Evolutionary conservation across 2,329 filamentous ascomycete genomes (phyloP).

Genomic region (Ceratocystis ficicola): DNA sequence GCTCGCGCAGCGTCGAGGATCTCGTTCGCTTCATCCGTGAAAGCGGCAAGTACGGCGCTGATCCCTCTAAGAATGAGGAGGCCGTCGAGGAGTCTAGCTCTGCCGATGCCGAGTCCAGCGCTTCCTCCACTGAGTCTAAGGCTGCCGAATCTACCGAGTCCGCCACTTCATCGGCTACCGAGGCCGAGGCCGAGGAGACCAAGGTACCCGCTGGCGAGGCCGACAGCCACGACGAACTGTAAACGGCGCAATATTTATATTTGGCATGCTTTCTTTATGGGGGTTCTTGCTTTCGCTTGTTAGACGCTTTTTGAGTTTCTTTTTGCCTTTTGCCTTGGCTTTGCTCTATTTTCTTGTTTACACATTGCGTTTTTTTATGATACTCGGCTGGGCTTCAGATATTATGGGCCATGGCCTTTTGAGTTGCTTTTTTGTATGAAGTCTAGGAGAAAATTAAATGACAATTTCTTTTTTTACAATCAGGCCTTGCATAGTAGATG

Average conservation of each 20-base stretch:
- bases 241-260: slow-evolving; percentile 31
- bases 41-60: slow-evolving; percentile 80
- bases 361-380: slow-evolving; percentile 13
- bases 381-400: slow-evolving; percentile 13
- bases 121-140: slow-evolving; percentile 36
- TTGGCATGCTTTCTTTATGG: no score
- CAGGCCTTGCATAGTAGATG: not conserved
- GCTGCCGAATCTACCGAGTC: slow-evolving; percentile 32
- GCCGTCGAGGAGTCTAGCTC: slow-evolving; percentile 37
- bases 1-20: slow-evolving; percentile 80
- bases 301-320: slow-evolving; percentile 14
- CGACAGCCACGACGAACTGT: slow-evolving; percentile 60
- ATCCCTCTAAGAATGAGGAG: slow-evolving; percentile 44
- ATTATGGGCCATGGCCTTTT: slow-evolving; percentile 18
- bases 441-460: slow-evolving; percentile 17
- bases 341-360: not conserved
- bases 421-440: slow-evolving; percentile 18
- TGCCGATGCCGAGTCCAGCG: slow-evolving; percentile 30
- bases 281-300: slow-evolving; percentile 7
- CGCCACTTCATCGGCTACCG: slow-evolving; percentile 30
- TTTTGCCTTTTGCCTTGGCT: slow-evolving; percentile 12
- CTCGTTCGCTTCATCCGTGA: slow-evolving; percentile 85
- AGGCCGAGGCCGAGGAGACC: slow-evolving; percentile 33
- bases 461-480: slow-evolving; percentile 2
- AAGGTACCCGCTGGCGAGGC: slow-evolving; percentile 29